Conservation (phyloP, 768 basidiomycete species). For the Pleurotus pulmonarius region DNA sequence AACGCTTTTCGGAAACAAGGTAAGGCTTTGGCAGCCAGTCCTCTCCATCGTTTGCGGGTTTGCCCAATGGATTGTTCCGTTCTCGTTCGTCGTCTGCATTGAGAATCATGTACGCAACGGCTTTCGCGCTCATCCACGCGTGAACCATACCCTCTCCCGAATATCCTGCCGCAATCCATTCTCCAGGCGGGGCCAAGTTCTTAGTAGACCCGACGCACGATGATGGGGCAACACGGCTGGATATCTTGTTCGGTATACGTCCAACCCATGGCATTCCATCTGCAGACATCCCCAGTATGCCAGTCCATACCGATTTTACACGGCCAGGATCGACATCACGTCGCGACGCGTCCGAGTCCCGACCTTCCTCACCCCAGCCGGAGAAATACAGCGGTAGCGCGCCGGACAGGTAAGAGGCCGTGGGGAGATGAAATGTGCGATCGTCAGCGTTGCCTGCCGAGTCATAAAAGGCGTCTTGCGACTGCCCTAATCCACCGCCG, state of each 20-base stretch:
- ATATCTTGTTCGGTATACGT: slow-evolving; percentile 45
- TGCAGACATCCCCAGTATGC: slow-evolving; percentile 57
- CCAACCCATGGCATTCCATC: slow-evolving; percentile 73
- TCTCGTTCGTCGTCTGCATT: slow-evolving; percentile 24
- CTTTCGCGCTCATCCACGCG: slow-evolving; percentile 60
- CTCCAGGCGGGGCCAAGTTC: slow-evolving; percentile 40
- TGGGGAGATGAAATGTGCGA: slow-evolving; percentile 20
- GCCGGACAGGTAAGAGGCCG: slow-evolving; percentile 26
- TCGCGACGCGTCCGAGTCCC: background rate
- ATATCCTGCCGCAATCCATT: slow-evolving; percentile 73
- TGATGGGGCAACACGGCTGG: slow-evolving; percentile 24
- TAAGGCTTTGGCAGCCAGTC: slow-evolving; percentile 51
- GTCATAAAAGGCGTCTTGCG: slow-evolving; percentile 22
- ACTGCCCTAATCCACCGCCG: slow-evolving; percentile 45
- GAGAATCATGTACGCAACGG: slow-evolving; percentile 58
- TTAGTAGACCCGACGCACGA: background rate
- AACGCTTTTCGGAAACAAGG: slow-evolving; percentile 43
- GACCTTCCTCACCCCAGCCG: slow-evolving; percentile 32
- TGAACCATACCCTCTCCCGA: slow-evolving; percentile 74
- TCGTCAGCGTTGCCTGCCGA: slow-evolving; percentile 38
- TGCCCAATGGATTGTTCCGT: background rate
- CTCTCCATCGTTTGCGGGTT: slow-evolving; percentile 17
- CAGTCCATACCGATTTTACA: slow-evolving; percentile 60
- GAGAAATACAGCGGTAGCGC: slow-evolving; percentile 54
- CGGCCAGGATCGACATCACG: slow-evolving; percentile 36